Base-by-base conservation (phyloP, 2,329 filamentous ascomycete genomes). In the Aspergillus caelatus region DNA sequence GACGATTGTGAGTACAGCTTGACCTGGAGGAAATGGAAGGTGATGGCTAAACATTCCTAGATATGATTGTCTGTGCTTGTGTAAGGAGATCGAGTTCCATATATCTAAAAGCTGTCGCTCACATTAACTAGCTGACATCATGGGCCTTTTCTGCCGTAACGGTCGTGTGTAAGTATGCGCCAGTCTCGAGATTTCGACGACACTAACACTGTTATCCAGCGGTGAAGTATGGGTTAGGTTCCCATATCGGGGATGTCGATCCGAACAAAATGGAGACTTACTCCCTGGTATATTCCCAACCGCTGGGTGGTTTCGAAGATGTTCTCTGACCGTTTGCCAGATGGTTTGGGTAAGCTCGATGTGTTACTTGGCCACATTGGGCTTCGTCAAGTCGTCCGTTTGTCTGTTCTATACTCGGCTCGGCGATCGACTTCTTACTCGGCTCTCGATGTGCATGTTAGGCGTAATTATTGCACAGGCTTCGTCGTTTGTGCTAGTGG, bases 361-460 rank as follows among this genome's bases (percentile, higher is more conserved):
- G 70, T 84, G 84, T 67, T 82, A 83, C 63, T 80, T 82, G 26
- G 77, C 81, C 43, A 76, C 73, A 39, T 72, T 83, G 4, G 81
- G 81, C 23, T 83, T 83, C 68, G 74, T 84, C 71, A 84, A 84
- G 68, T 74, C 79, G 32, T 84, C 81, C 1, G 79, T 82, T 2
- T 74, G 84, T 23, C 76, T 77, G 28, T 77, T 83, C 41, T 83
- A 83, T 68, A 79, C 76, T 60, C 77, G 81, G 7, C 74, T 83
- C 6, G 79, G 79, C 30, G 79, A 82, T 64, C 70, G 70, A 4
- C 67, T 48, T 14, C 75, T 82, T 23, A 75, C 72, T 4, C 71
- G 71, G 2, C 58, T 81, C 10, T 74, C 80, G 16, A 70, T 76
- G 21, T 46, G 75, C 57, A 81, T 83, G 77, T 70, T 81, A 28